Conservation (phyloP, 2,329 filamentous ascomycete genomes). For the Phialophora chinensis region DNA sequence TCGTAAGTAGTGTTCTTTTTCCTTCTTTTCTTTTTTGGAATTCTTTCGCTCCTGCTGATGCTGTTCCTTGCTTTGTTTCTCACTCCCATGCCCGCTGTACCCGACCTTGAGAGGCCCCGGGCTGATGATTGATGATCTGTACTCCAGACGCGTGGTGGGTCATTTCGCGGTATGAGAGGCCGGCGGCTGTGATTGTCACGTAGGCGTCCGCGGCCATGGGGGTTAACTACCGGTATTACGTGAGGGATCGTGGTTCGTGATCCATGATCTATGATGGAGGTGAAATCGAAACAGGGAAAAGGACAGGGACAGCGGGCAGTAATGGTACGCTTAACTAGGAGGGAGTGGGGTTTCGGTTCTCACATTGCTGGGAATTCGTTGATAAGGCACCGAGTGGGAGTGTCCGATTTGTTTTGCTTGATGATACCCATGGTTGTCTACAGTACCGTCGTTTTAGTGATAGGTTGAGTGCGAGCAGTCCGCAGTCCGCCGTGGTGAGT, state of each 20-base stretch:
- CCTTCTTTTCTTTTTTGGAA: too few species aligned
- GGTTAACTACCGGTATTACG: too few species aligned
- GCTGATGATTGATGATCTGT: background rate
- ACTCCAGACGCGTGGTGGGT: conserved; percentile 36
- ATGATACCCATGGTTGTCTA: background rate
- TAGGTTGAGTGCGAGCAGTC: background rate
- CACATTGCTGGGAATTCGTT: background rate
- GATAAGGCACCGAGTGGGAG: background rate
- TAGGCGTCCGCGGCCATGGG: background rate
- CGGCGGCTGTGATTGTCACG: conserved; percentile 20
- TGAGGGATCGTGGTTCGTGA: background rate
- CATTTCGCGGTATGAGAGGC: conserved; percentile 33
- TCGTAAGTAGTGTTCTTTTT: conserved; percentile 65
- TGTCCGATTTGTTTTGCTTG: background rate
- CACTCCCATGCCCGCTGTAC: too few species aligned
- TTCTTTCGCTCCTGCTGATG: background rate
- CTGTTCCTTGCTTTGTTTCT: background rate
- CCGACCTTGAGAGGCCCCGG: background rate
- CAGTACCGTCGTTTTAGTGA: background rate
- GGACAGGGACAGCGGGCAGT: background rate
- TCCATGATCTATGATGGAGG: background rate
- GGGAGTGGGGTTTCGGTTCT: too few species aligned
- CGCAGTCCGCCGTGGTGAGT: too few species aligned
- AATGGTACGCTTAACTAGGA: background rate
- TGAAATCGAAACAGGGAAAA: background rate